A percentile compares a stretch with the other conserved stretches of the same genome.
Conservation (phyloP, 2,329 filamentous ascomycete genomes). For the Aspergillus sp. region DNA sequence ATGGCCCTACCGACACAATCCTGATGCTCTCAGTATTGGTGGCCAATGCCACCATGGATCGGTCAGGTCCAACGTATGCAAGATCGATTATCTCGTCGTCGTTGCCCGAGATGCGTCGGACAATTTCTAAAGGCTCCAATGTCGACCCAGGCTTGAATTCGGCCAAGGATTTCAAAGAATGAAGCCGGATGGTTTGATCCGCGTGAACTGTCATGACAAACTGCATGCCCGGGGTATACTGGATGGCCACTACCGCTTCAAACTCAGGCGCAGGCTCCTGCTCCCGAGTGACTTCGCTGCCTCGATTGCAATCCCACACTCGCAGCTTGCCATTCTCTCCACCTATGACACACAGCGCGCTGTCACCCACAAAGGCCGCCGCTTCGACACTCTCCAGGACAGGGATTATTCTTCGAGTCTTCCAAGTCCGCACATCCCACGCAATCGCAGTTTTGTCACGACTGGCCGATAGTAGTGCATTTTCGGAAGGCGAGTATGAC, state of each 20-base stretch:
- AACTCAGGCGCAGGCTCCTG: conserved; percentile 55
- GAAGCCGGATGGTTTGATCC: conserved; percentile 78
- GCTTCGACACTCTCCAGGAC: conserved; percentile 79
- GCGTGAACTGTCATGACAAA: conserved; percentile 76
- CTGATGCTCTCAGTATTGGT: conserved; percentile 93
- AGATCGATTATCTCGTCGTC: conserved; percentile 97
- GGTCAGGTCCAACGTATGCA: conserved; percentile 72
- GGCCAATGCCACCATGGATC: conserved; percentile 75
- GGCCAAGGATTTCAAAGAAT: conserved; percentile 44
- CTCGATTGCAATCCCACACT: conserved; percentile 71
- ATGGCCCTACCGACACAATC: conserved; percentile 60
- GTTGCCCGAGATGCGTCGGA: conserved; percentile 82
- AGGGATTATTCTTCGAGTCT: conserved; percentile 68
- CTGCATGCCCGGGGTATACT: conserved; percentile 57
- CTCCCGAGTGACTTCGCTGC: conserved; percentile 69
- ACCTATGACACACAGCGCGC: conserved; percentile 68
- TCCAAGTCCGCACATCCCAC: conserved; percentile 85
- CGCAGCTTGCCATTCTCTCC: conserved; percentile 76
- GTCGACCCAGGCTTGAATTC: conserved; percentile 32
- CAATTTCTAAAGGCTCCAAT: conserved; percentile 51
- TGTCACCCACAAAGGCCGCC: conserved; percentile 67
- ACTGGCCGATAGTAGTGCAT: conserved; percentile 71
- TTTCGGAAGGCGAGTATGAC: conserved; percentile 67
- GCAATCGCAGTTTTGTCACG: conserved; percentile 90
- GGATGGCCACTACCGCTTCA: conserved; percentile 61